phyloP scores from a whole-genome alignment of 2,329 filamentous ascomycete genomes.

The Mariannaea sp. region DNA sequence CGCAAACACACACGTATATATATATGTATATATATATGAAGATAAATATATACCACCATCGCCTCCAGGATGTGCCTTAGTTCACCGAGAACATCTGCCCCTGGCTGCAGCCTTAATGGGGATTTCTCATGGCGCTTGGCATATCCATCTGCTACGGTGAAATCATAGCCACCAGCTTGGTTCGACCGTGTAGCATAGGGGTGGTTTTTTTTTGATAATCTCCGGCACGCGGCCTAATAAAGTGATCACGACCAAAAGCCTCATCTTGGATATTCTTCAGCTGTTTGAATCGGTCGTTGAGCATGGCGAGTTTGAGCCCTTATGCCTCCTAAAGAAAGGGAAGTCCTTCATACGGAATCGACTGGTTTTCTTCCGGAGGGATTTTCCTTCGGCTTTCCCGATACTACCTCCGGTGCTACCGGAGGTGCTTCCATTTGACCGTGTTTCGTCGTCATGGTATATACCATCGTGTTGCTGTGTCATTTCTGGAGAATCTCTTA shows the following conservation, averaged over 20 bases:
- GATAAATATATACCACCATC: constrained; percentile 32
- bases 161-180: constrained; percentile 1
- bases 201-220: background rate
- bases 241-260: constrained; percentile 15
- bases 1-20: too few relatives aligned
- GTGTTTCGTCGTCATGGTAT: constrained; percentile 40
- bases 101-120: constrained; percentile 10
- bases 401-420: constrained; percentile 46
- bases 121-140: constrained; percentile 11
- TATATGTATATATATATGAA: constrained; percentile 36
- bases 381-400: constrained; percentile 54
- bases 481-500: constrained; percentile 39
- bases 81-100: constrained; percentile 12
- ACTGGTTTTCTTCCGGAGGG: constrained; percentile 65
- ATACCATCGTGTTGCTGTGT: constrained; percentile 33
- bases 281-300: constrained; percentile 42
- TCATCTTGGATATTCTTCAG: constrained; percentile 34
- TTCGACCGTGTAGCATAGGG: background rate
- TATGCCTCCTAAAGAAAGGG: constrained; percentile 60
- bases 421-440: constrained; percentile 34
- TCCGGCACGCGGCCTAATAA: constrained; percentile 7
- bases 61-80: constrained; percentile 17
- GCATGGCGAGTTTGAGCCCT: constrained; percentile 44
- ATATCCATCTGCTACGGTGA: constrained; percentile 12
- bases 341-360: constrained; percentile 67